These are phyloP conservation scores for Erodium texanum DNA, from an alignment of 441 rosid species.

Conservation along the genomic window DNA sequence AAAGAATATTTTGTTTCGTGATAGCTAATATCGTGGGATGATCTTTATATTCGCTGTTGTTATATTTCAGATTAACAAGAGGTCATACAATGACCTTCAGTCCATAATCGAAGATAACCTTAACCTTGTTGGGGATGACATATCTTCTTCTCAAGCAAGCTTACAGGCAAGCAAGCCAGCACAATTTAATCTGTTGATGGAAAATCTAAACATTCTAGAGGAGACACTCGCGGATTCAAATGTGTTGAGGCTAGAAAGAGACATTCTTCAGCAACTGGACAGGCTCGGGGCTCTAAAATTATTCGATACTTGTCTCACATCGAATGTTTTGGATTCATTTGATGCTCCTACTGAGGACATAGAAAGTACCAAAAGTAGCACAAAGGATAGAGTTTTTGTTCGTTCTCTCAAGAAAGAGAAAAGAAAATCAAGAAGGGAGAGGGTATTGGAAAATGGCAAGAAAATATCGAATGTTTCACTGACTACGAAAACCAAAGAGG, in stretches of 20 bases:
- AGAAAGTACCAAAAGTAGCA: background rate
- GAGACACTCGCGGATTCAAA: constrained; percentile 42
- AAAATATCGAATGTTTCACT: constrained; percentile 12
- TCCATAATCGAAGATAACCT: constrained; percentile 10
- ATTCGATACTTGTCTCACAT: constrained; percentile 32
- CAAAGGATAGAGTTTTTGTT: constrained; percentile 22
- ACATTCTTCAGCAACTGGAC: constrained; percentile 50
- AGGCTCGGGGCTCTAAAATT: constrained; percentile 63
- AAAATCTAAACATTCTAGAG: constrained; percentile 59
- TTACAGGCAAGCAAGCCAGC: constrained; percentile 24
- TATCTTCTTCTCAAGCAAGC: constrained; percentile 18
- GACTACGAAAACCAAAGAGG: constrained; percentile 22
- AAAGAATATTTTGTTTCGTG: background rate
- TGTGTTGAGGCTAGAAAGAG: constrained; percentile 42
- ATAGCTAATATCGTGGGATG: background rate
- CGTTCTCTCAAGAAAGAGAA: constrained; percentile 33
- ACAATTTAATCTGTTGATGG: constrained; percentile 42
- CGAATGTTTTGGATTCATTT: constrained; percentile 28
- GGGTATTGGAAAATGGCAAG: constrained; percentile 15
- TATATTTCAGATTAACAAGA: constrained; percentile 36
- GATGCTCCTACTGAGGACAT: constrained; percentile 18
- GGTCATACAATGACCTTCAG: constrained; percentile 17
- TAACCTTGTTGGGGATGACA: too few species aligned
- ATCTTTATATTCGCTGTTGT: background rate
- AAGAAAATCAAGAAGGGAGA: constrained; percentile 39